A percentile compares a stretch with the other conserved stretches of the same genome.
These are phyloP conservation scores for Zygotorulaspora chibaensis DNA, from an alignment of 805 yeast species.

Conservation along the genomic window DNA sequence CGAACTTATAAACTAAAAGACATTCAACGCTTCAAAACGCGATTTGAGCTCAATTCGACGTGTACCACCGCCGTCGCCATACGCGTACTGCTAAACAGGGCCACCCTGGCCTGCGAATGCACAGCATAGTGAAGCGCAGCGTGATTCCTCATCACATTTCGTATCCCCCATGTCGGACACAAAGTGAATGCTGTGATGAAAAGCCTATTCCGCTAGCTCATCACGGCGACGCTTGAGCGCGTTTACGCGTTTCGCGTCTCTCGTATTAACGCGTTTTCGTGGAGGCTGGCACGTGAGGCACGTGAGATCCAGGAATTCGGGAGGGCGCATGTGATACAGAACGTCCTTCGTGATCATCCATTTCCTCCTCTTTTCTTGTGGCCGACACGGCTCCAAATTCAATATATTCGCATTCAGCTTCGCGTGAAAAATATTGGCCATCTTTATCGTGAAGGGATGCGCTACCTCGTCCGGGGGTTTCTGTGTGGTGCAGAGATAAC, in stretches of 20 bases:
- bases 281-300: no score
- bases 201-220: neutral
- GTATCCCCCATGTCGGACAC: neutral
- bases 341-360: neutral
- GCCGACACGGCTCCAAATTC: neutral
- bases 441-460: no score
- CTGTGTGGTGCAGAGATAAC: no score
- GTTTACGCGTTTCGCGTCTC: constrained; percentile 7
- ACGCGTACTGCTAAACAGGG: no score
- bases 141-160: neutral
- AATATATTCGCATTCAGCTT: neutral
- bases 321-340: no score
- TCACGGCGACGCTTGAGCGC: constrained; percentile 4
- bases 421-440: no score
- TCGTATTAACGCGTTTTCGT: neutral
- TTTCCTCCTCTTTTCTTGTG: neutral
- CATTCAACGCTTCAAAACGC: neutral
- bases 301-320: no score
- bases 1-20: neutral
- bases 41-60: neutral
- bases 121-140: neutral
- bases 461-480: no score
- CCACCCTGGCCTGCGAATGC: no score
- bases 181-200: neutral
- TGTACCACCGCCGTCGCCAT: no score